phyloP scores from a whole-genome alignment of 352 stramenopile genomes.

The Paralagenidium karlingii region DNA sequence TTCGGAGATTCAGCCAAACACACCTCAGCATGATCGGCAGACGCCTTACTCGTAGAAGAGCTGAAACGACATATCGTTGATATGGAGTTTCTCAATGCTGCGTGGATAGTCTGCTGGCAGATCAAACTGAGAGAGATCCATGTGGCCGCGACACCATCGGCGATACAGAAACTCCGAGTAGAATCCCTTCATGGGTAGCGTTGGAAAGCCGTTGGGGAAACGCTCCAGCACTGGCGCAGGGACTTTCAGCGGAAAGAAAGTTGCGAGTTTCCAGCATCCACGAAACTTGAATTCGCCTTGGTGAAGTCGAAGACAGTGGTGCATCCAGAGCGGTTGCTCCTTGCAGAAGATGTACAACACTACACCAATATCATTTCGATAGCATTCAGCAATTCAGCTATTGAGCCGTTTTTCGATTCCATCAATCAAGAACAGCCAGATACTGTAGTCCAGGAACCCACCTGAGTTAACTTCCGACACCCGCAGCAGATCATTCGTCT shows the following conservation, averaged over 20 bases:
- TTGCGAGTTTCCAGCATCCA: conserved; percentile 62
- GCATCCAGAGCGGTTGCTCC: conserved; percentile 77
- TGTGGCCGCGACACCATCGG: conserved; percentile 76
- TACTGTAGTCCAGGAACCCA: conserved; percentile 11
- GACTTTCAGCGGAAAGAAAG: conserved; percentile 46
- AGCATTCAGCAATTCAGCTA: background rate
- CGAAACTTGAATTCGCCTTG: conserved; percentile 52
- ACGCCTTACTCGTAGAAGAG: conserved; percentile 49
- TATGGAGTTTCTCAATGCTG: conserved; percentile 34
- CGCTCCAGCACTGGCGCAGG: conserved; percentile 7
- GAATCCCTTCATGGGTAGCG: conserved; percentile 25
- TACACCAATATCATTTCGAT: conserved; percentile 5
- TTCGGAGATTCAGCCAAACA: background rate
- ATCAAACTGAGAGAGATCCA: conserved; percentile 46
- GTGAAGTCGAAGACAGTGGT: conserved; percentile 58
- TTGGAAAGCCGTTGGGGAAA: conserved; percentile 6
- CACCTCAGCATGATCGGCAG: background rate
- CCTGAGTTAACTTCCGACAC: conserved; percentile 60
- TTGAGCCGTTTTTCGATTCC: background rate
- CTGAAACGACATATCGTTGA: conserved; percentile 39
- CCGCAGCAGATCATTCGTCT: conserved; percentile 37
- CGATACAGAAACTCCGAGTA: conserved; percentile 73
- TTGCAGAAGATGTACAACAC: conserved; percentile 72
- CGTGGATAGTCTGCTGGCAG: conserved; percentile 18
- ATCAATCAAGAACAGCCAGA: conserved; percentile 5